Base-by-base conservation (phyloP, 2,329 filamentous ascomycete genomes). In the Capronia americana region DNA sequence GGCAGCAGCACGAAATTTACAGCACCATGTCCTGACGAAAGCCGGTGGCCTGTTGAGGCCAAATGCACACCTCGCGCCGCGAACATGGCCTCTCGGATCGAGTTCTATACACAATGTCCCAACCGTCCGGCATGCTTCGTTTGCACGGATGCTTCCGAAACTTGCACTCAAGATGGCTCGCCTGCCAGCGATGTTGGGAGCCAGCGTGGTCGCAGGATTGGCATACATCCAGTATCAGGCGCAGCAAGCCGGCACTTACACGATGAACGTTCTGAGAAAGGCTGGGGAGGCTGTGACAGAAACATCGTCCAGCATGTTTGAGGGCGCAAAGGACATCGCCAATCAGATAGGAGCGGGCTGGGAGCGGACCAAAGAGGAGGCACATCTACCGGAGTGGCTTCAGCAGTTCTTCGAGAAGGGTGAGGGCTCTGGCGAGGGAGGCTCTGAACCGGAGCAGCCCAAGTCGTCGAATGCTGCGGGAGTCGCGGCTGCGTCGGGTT, bases 211-310 rank as follows among this genome's bases (percentile, higher is more conserved):
- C 71, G 93, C 92, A 14, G 92, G 91, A 2, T 81, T 96, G 66
- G 93, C 93, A 28, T 99, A 97, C 85, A 82, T 99, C 57, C 95
- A 99, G 77, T 98, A 99, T 77, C 95, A 99, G 79, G 94, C 95
- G 69, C 88, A 90, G 63, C 91, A 92, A 82, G 90, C 91, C 24
- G 91, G 90, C 66, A 92, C 87, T 66, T 93, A 90, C 78, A 90
- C 88, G 2, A 84, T 90, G 68, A 92, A 96, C 72, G 76, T 96
- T 34, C 88, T 95, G 74, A 88, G 86, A 63, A 86, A 85, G 65
- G 91, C 92, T 4, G 90, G 85, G 48, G 91, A 96, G 69, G 86
- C 87, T 8, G 92, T 92, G 1, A 87, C 87, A 23, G 67, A 67
- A 20, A 67, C 69, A 7, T 67, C 66, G 23, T 64, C 68, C 12